phyloP scores from a whole-genome alignment of 108 stramenopile genomes.

The Fragilariopsis cylindrus region DNA sequence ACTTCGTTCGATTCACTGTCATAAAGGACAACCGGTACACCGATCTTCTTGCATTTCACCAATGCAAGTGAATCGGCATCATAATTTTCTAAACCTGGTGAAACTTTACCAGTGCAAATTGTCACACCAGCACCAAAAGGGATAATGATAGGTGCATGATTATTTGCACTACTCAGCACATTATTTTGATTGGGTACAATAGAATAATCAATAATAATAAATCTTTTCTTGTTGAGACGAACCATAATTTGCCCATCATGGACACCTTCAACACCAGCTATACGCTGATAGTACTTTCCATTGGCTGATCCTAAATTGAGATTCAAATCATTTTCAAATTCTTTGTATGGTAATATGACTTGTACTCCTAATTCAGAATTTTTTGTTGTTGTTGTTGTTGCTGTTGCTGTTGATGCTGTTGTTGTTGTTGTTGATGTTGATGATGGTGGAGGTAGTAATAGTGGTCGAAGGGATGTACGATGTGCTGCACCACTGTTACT shows the following conservation, averaged over 20 bases:
- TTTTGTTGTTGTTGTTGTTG: no score
- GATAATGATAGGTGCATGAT: constrained; percentile 44
- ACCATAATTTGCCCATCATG: constrained; percentile 87
- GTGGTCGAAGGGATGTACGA: no score
- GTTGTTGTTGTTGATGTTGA: no score
- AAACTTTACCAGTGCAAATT: constrained; percentile 40
- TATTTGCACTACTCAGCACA: constrained; percentile 26
- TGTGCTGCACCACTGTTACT: no score
- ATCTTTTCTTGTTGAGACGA: constrained; percentile 83
- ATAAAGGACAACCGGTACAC: constrained; percentile 68
- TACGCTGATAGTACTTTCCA: constrained; percentile 77
- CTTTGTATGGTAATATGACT: constrained; percentile 31
- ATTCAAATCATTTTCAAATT: constrained; percentile 63
- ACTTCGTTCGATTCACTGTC: constrained; percentile 73
- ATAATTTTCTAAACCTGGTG: background rate
- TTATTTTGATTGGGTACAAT: constrained; percentile 53
- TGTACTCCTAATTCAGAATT: background rate
- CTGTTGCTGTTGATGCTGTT: no score
- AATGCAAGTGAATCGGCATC: no score
- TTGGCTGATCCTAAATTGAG: constrained; percentile 65
- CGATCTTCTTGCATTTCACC: constrained; percentile 58
- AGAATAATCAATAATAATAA: constrained; percentile 72
- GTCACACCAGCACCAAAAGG: constrained; percentile 65
- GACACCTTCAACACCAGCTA: constrained; percentile 50
- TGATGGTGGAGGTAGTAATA: no score